Conservation (phyloP, 257 asterid genomes). For the Eucommia ulmoides region DNA sequence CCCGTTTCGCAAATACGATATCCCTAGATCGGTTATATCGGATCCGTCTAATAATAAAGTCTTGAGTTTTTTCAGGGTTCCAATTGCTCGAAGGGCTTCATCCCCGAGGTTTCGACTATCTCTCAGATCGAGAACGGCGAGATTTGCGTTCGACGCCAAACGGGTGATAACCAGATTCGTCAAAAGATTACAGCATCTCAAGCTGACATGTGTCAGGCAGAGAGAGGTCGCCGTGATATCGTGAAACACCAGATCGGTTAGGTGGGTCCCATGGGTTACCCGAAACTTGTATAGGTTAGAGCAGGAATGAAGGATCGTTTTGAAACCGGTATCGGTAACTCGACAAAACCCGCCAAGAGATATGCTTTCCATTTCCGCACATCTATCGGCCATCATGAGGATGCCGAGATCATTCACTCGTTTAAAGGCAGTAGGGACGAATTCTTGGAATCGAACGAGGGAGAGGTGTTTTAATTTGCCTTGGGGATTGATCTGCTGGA, state of each 20-base stretch:
- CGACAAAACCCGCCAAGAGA: constrained; percentile 92
- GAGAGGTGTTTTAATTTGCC: constrained; percentile 91
- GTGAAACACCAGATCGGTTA: constrained; percentile 86
- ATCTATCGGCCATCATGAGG: constrained; percentile 90
- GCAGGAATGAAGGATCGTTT: constrained; percentile 85
- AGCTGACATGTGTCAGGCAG: constrained; percentile 61
- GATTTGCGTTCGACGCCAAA: constrained; percentile 53
- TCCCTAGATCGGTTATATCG: constrained; percentile 73
- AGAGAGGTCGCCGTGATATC: constrained; percentile 80
- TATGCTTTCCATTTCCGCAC: constrained; percentile 83
- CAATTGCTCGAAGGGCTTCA: constrained; percentile 59
- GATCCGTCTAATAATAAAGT: constrained; percentile 68
- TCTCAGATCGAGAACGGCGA: constrained; percentile 59
- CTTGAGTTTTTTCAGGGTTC: constrained; percentile 51
- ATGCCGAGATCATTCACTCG: constrained; percentile 96
- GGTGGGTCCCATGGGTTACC: constrained; percentile 70
- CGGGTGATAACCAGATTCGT: constrained; percentile 65
- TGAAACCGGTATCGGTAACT: constrained; percentile 86
- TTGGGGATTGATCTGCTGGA: constrained; percentile 67
- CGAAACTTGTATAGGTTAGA: constrained; percentile 49
- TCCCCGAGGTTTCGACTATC: constrained; percentile 79
- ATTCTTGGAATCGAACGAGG: constrained; percentile 74
- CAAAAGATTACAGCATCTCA: constrained; percentile 85
- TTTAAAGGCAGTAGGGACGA: constrained; percentile 63
- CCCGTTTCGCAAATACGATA: constrained; percentile 60